Evolutionary conservation across 2,329 filamentous ascomycete species (phyloP), one percentile per base, ranked within the genome.

Genomic region (Aspergillus thermomutatus): DNA sequence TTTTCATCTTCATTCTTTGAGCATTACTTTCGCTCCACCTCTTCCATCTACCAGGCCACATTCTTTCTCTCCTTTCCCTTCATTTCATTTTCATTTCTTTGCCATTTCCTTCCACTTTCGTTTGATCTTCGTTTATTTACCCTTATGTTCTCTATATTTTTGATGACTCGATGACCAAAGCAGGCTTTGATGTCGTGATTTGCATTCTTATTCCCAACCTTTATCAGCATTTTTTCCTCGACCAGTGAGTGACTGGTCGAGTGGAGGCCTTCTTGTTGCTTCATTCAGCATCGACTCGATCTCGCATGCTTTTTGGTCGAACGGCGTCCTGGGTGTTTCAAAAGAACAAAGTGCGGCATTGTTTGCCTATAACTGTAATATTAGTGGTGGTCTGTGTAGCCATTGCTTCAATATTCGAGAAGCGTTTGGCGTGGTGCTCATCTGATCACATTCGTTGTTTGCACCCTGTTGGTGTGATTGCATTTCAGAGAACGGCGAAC

Each of bases 131-230:
- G 64, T 62, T 54, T 52, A 59, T 52, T 52, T 57, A 52, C 57
- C 48, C 54, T 50, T 52, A 51, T 49, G 23, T 37, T n/a, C 45
- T 45, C 34, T 51, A 62, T 58, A 60, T 60, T 37, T 37, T 55
- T 72, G 62, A 71, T 68, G 69, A 72, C 53, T 64, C 58, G 56
- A 73, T 69, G 71, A 74, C 72, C 72, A 74, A 75, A 76, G 74
- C 74, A 62, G 74, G 72, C 74, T 75, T 75, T 73, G 68, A 60
- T 63, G 67, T 74, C 69, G 63, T 63, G 70, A 60, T 58, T 60
- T 52, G 52, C 28, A 56, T 59, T 50, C 26, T 54, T 49, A 46
- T 52, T 59, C 56, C 43, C 49, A 58, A 53, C 59, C 50, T 51
- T 53, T 47, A 49, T 52, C 56, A 25, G 34, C 57, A 46, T 50